Base-by-base conservation (phyloP, 192 early-diverging fungal species). In the Coemansia nantahalensis region DNA sequence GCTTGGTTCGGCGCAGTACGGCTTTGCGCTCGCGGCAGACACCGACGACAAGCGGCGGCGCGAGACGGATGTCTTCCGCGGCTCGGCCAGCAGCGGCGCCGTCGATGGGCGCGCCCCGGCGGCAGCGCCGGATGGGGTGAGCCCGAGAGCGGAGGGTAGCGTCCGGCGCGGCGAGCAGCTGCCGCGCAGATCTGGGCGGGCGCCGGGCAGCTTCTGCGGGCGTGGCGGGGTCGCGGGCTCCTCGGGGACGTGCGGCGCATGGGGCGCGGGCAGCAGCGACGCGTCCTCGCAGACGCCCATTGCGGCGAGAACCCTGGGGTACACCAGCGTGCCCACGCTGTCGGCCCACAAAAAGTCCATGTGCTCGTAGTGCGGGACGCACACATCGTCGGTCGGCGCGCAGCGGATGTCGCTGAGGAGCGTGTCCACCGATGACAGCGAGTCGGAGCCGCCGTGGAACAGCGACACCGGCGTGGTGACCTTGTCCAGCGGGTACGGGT, bases 371-470 rank as follows among this genome's bases (percentile, higher is more conserved):
- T 84, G 76, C 17, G 60, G 54, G 36, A 91, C 68, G 36, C 83
- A 79, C 54, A 80, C 71, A 1, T 81, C 64, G 36, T 82, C 84
- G 4, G 68, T 80, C 9, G 57, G 60, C 13, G 49, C 49, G n/a
- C 38, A 45, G 16, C 47, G 15, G 9, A 86, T 41, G 16, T 83
- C 80, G 34, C 85, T 79, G 4, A 81, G 32, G 15, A 89, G 65
- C 15, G 72, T 65, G 8, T 83, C 47, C 26, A 90, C 83, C 31
- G 92, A 83, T 0, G 91, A 87, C 13, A 97, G 74, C 3, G 88
- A 88, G 51, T 97, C 92, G 13, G 83, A 79, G 9, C 89, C 86
- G 33, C 94, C 94, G 51, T 95, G 89, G 69, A 97, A 97, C 39
- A 97, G 65, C 6, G 90, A 90, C n/a, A 97, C 86, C 0, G 86